phyloP scores from a whole-genome alignment of 345 rosid species.

The Gossypium herbaceum region DNA sequence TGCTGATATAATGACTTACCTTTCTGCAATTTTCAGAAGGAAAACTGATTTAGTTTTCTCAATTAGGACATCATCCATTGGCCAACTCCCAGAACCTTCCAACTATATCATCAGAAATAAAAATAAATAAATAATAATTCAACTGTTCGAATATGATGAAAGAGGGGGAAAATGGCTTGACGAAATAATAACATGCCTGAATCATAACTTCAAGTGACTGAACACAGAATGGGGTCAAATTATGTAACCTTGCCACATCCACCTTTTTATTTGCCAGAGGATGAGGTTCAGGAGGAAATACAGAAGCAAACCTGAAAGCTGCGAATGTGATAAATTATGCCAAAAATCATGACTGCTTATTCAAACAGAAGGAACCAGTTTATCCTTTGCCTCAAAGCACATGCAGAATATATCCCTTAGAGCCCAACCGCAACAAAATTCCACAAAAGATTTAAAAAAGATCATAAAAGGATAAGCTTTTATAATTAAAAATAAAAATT shows the following conservation, averaged over 20 bases:
- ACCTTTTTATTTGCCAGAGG: conserved; percentile 56
- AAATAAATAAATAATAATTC: not conserved
- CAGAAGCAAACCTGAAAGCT: conserved; percentile 89
- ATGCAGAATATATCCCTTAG: not conserved
- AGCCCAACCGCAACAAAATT: not conserved
- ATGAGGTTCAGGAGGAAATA: conserved; percentile 91
- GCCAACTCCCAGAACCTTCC: conserved; percentile 99
- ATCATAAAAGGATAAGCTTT: not conserved
- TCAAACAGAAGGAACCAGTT: conserved; percentile 8
- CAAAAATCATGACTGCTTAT: conserved; percentile 6
- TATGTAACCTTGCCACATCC: conserved; percentile 38
- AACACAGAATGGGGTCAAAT: conserved; percentile 52
- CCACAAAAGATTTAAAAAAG: not conserved
- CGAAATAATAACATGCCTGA: conserved; percentile 48
- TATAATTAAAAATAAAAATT: not conserved
- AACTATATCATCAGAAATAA: conserved; percentile 43
- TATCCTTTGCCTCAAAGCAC: not conserved
- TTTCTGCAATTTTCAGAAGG: conserved; percentile 88
- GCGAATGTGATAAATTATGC: conserved; percentile 18
- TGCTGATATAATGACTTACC: conserved; percentile 36
- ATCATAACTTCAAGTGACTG: conserved; percentile 85
- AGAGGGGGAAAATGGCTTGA: not conserved
- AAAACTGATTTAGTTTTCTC: conserved; percentile 89
- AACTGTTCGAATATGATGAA: conserved; percentile 9
- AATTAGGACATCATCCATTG: conserved; percentile 73